Conservation (phyloP, 371 early-diverging fungal species). For the Mycotypha africana region DNA sequence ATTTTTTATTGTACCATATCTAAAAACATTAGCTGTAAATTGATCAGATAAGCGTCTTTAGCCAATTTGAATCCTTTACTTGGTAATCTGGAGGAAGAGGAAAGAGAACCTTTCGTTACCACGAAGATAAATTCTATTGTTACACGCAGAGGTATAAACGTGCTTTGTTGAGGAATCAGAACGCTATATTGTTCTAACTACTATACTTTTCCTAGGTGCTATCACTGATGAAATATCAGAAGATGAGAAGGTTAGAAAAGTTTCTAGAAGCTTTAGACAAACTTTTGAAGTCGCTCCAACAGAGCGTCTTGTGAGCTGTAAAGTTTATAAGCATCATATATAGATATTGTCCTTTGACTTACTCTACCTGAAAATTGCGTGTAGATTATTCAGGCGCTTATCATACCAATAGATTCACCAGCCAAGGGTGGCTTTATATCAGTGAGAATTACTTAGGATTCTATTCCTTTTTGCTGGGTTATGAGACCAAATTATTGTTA, state of each 20-base stretch:
- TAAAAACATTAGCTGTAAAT: neutral
- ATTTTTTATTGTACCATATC: neutral
- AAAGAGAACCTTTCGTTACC: constrained; percentile 79
- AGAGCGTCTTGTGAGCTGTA: constrained; percentile 89
- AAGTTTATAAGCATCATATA: neutral
- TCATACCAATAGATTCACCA: constrained; percentile 72
- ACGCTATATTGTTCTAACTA: too few species aligned
- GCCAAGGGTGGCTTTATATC: constrained; percentile 98
- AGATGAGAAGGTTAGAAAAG: constrained; percentile 83
- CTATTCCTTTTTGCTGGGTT: constrained; percentile 91
- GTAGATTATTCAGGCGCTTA: constrained; percentile 90
- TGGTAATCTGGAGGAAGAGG: constrained; percentile 65
- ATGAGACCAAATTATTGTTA: constrained; percentile 86
- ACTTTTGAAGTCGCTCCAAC: constrained; percentile 76
- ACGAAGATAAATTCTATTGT: constrained; percentile 89
- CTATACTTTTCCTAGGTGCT: too few species aligned
- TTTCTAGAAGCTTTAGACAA: constrained; percentile 87
- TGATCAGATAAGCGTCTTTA: constrained; percentile 7
- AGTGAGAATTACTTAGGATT: constrained; percentile 90
- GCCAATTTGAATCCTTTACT: constrained; percentile 71
- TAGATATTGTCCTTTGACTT: neutral
- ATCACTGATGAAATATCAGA: constrained; percentile 75
- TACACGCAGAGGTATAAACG: constrained; percentile 66
- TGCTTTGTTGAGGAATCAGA: too few species aligned
- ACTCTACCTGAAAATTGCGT: neutral